phyloP scores from a whole-genome alignment of 768 basidiomycete species.

The Lactarius pseudohatsudake region DNA sequence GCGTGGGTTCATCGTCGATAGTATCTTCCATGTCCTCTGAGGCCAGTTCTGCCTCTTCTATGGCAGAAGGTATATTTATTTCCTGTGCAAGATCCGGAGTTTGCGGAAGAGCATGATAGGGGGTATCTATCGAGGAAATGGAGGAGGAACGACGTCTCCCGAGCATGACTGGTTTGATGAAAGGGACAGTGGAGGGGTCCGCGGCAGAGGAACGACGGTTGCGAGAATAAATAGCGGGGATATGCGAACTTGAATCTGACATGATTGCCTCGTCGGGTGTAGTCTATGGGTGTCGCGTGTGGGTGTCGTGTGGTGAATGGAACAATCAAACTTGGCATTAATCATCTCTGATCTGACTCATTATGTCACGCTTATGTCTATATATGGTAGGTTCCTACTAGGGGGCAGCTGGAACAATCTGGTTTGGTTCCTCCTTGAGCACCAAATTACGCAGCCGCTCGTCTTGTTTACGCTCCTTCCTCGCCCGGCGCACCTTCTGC shows the following conservation, averaged over 20 bases:
- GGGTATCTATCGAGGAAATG: constrained; percentile 12
- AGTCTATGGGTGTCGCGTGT: neutral
- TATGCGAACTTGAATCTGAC: neutral
- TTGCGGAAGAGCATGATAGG: constrained; percentile 24
- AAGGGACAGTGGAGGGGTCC: neutral
- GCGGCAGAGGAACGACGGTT: neutral
- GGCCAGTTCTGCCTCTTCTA: constrained; percentile 12
- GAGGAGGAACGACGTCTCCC: constrained; percentile 22
- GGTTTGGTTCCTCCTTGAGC: constrained; percentile 35
- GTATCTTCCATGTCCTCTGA: constrained; percentile 18
- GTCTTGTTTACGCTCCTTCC: constrained; percentile 34
- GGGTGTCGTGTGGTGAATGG: too few species aligned
- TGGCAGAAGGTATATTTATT: constrained; percentile 13
- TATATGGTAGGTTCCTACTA: neutral
- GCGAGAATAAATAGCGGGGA: neutral
- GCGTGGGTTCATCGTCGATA: neutral
- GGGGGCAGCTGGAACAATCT: constrained; percentile 31
- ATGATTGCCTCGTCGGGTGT: neutral
- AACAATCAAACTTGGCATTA: too few species aligned
- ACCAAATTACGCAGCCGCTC: constrained; percentile 36
- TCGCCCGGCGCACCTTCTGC: constrained; percentile 32
- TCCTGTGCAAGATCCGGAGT: constrained; percentile 9
- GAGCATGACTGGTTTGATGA: constrained; percentile 2
- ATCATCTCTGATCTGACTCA: neutral
- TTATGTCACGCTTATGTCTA: neutral